These are phyloP conservation scores for Castanea sativa DNA, from an alignment of 306 rosid species.

Conservation along the genomic window DNA sequence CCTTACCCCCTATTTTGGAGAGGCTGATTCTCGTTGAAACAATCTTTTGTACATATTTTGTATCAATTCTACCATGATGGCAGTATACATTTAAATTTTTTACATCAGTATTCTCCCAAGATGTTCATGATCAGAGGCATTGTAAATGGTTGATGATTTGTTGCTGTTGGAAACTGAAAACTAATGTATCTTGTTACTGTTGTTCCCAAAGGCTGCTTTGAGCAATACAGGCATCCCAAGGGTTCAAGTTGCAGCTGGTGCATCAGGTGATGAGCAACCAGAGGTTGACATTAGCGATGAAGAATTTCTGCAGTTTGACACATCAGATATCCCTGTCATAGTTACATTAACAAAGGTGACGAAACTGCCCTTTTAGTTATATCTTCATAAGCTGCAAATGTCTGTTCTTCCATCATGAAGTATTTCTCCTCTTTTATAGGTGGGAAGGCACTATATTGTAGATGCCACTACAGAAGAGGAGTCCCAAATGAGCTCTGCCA, in stretches of 20 bases:
- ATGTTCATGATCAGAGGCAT: neutral
- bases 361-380: neutral
- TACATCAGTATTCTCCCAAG: neutral
- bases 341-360: conserved; percentile 83
- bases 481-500: conserved; percentile 85
- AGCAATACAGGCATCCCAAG: conserved; percentile 84
- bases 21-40: too few species aligned
- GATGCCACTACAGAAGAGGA: conserved; percentile 93
- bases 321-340: conserved; percentile 76
- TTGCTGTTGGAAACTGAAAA: neutral
- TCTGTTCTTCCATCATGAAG: neutral
- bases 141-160: neutral
- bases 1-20: too few species aligned
- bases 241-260: conserved; percentile 59
- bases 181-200: conserved; percentile 14
- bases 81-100: neutral
- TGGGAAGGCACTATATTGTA: conserved; percentile 84
- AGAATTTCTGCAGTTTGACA: conserved; percentile 86
- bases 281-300: conserved; percentile 83
- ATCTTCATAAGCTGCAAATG: neutral
- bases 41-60: too few species aligned
- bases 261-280: conserved; percentile 58
- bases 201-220: conserved; percentile 70
- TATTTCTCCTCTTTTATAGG: conserved; percentile 32
- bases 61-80: neutral